Percentiles rank a stretch among this genome's conserved stretches.
These are phyloP conservation scores for Adansonia grandidieri DNA, from an alignment of 441 rosid genomes.

Conservation along the genomic window DNA sequence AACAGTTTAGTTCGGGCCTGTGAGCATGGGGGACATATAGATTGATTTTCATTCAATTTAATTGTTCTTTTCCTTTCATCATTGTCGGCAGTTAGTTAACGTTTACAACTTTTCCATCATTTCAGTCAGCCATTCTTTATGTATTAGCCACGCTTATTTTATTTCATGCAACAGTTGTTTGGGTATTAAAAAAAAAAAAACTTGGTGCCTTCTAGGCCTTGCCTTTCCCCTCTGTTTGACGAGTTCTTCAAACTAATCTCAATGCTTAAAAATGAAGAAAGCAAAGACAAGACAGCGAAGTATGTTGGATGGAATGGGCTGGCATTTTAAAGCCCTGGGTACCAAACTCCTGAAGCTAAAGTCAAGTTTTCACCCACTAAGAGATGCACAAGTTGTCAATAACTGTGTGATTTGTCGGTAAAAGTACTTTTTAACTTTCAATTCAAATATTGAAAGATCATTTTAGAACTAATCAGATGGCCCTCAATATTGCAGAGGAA, in stretches of 20 bases:
- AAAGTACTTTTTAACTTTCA: background rate
- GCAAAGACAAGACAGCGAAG: background rate
- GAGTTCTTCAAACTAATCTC: background rate
- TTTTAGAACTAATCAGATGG: too few species aligned
- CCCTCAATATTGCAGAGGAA: too few species aligned
- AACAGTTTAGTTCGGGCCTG: background rate
- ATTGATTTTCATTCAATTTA: background rate
- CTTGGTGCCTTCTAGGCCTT: background rate
- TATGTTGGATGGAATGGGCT: background rate
- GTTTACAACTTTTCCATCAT: background rate
- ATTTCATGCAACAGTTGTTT: background rate
- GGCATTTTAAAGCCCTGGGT: background rate
- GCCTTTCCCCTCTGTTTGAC: background rate
- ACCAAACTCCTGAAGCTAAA: background rate
- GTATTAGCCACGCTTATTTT: background rate
- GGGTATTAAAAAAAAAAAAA: background rate
- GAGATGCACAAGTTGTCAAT: background rate
- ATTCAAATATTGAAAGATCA: too few species aligned
- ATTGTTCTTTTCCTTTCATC: background rate
- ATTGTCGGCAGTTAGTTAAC: too few species aligned
- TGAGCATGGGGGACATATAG: background rate
- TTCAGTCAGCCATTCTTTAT: background rate
- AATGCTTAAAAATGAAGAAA: slow-evolving; percentile 5
- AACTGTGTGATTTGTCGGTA: background rate
- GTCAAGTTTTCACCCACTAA: background rate